Evolutionary conservation across 352 stramenopile genomes (phyloP), one percentile per base, ranked within the genome.

Genomic region (Globisporangium spiculum): DNA sequence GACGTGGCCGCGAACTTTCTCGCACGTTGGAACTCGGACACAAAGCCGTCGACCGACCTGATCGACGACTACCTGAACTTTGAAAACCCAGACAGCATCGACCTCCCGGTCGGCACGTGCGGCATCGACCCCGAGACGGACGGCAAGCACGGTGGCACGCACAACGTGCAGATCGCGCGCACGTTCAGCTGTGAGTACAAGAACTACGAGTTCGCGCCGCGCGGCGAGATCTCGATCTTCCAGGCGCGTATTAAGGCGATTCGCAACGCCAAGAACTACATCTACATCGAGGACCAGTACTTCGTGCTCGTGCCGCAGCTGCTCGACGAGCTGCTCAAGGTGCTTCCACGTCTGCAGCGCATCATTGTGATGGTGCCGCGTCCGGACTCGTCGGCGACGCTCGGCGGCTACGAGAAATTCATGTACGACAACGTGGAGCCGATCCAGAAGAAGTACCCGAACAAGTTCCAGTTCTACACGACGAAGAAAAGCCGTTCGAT

Each of bases 251-350:
- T 90, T 63, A 86, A 90, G 64, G 81, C 76, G 12, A 80, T 88
- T 34, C 66, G 68, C 24, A 80, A 77, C 58, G 81, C 81, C 0
- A 80, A 80, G 63, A 90, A 88, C 70, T 90, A 76, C 60, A 81
- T 90, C 38, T 90, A 87, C 73, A 83, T 90, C 26, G 79, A 90
- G 56, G 81, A 90, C 65, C 81, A 90, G 71, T 90, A 90, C 71
- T 88, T 90, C 38, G 68, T 86, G 0, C 60, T 76, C 32, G 78
- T 90, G 4, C 80, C 78, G 0, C 65, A 84, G 53, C 56, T 90
- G 4, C 59, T 88, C 0, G 65, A 80, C 10, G 78, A 75, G 0
- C 62, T 92, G 12, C 54, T 90, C 22, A 69, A 79, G 24, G 72
- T 81, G 1, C 63, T 90, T 18, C 81, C 80, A 2, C 63, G 26